Evolutionary conservation across 192 early-diverging fungal species (phyloP), one percentile per base, ranked within the genome.

Genomic region (Coemansia sp.): DNA sequence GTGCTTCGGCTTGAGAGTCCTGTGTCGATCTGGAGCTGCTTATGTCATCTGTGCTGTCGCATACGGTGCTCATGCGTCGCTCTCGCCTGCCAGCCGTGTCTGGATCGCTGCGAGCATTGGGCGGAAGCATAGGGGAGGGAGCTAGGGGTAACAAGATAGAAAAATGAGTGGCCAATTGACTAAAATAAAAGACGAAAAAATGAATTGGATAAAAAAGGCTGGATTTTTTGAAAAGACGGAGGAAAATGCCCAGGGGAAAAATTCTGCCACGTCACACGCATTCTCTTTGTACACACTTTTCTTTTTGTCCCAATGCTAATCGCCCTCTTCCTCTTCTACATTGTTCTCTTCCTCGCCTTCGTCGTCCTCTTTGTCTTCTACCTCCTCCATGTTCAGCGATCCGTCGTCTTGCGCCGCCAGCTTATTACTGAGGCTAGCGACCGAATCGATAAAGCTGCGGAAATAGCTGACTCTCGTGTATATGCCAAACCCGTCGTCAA

Each of bases 391-490:
- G 24, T 65, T 9, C 8, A 57, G 8, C 13, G 43, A 1, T 18
- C 3, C 24, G 51, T 8, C 24, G 51, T 55, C 14, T 6, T 55
- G 26, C 1, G 28, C 31, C 33, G 43, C 37, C 9, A 18, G 28
- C 43, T 38, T 59, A 20, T 28, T 21, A n/a, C 31, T 46, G 6
- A 8, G 28, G n/a, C n/a, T 26, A 20, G n/a, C 56, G 9, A 60
- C 57, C 38, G 39, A 21, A 10, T 67, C 58, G 31, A 79, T 67
- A 20, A 74, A 79, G 28, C 6, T 34, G 48, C 55, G 60, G 62
- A 61, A 79, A 62, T 74, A 79, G 14, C 60, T 57, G 11, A 79
- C 62, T 34, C 73, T 71, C 8, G 77, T 79, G 38, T 79, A 79
- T 3, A 79, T 35, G 20, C 67, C 71, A 63, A 74, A 66, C 6